Base-by-base conservation (phyloP, 2,329 filamentous ascomycete species). In the Clarireedia homoeocarpa region DNA sequence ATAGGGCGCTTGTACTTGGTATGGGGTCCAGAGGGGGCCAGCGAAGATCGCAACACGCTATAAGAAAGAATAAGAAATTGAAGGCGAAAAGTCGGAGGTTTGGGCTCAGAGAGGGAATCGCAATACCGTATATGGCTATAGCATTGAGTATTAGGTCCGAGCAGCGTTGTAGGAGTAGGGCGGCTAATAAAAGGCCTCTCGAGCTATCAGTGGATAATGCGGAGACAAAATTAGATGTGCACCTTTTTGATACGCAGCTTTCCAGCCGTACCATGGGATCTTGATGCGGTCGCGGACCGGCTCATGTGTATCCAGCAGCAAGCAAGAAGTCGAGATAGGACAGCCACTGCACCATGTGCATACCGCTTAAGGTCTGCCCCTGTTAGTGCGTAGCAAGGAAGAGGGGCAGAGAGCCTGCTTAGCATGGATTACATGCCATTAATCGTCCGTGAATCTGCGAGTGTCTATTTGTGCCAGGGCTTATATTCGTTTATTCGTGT, bases 271-370 rank as follows among this genome's bases (percentile, higher is more conserved):
- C 66, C 69, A 69, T 69, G 69, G 70, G 71, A 71, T 73, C 69
- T 34, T 70, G 68, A 69, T 72, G 72, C 73, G 72, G 72, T 72
- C 71, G 71, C 71, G 71, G 72, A 69, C 72, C 73, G 72, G 73
- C 70, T 68, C 65, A 67, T 67, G 59, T 69, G 42, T 40, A 30
- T 51, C 52, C 59, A 58, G 58, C 61, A 63, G 57, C 65, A 58
- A 67, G 61, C 65, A 53, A 59, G 52, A 65, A 59, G 55, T 61
- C 61, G 42, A 59, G 59, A 45, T 48, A 58, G 58, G 62, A 58
- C 59, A 59, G 63, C 34, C 39, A 57, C 48, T 49, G 56, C 62
- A 65, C 69, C 69, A 72, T 45, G 67, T 65, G 65, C 67, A 69
- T 70, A 67, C 70, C 69, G 67, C 67, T 64, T 68, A 62, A 67